Percentiles rank a stretch among this genome's conserved stretches.
Conservation (phyloP, 805 yeast genomes). For the Saturnispora diversa region DNA sequence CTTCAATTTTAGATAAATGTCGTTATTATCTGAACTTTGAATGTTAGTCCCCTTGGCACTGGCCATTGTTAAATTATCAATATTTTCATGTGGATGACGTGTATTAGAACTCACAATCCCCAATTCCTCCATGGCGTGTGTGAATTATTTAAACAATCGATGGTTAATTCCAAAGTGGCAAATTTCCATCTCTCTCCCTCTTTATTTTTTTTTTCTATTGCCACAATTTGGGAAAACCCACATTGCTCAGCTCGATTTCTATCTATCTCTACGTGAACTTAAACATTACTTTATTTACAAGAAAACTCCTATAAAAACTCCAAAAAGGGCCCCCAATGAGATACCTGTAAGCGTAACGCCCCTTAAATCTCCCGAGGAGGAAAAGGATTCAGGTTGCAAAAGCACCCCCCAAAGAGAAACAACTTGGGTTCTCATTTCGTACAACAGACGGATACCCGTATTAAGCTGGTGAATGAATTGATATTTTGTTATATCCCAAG, state of each 20-base stretch:
- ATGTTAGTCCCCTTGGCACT: conserved; percentile 16
- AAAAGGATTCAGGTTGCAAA: background rate
- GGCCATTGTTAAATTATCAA: conserved; percentile 12
- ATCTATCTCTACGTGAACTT: no score
- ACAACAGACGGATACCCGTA: background rate
- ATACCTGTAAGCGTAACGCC: background rate
- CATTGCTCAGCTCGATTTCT: background rate
- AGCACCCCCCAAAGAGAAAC: background rate
- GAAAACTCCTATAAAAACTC: background rate
- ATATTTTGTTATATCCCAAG: no score
- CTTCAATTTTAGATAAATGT: conserved; percentile 78
- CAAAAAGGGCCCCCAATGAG: background rate
- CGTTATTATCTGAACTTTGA: conserved; percentile 35
- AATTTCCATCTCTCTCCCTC: no score
- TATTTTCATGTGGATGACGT: conserved; percentile 12
- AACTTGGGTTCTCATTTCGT: background rate
- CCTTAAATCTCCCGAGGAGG: background rate
- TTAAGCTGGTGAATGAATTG: conserved; percentile 1
- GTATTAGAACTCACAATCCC: conserved; percentile 36
- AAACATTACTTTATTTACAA: background rate
- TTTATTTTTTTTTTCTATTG: no score
- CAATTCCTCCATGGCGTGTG: conserved; percentile 48
- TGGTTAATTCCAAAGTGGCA: no score
- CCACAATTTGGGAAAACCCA: no score
- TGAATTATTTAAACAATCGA: background rate